A percentile compares a stretch with the other conserved stretches of the same genome.
These are phyloP conservation scores for Dalbergia cochinchinensis DNA, from an alignment of 306 rosid species.

Conservation along the genomic window DNA sequence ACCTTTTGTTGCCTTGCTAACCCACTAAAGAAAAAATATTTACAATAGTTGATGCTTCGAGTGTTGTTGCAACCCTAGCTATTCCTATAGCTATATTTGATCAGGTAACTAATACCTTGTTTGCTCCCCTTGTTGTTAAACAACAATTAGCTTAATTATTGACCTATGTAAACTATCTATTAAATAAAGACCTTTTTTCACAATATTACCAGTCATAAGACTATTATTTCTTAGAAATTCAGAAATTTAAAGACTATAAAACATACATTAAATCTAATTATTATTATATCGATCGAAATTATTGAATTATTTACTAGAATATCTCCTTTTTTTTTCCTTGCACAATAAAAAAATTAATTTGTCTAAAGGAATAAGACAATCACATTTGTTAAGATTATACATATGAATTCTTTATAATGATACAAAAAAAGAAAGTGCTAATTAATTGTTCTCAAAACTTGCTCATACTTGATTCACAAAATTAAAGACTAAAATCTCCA, in stretches of 20 bases:
- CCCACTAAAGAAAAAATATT: conserved; percentile 90
- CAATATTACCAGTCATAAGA: neutral
- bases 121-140: neutral
- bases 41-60: conserved; percentile 78
- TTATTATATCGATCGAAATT: neutral
- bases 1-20: conserved; percentile 74
- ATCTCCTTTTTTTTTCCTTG: too few relatives aligned
- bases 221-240: too few relatives aligned
- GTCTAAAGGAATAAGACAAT: neutral
- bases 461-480: neutral
- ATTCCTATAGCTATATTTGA: conserved; percentile 24
- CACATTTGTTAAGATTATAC: neutral
- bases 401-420: neutral
- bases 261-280: neutral
- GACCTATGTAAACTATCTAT: neutral
- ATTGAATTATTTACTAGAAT: neutral
- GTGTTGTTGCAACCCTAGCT: conserved; percentile 83
- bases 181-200: neutral
- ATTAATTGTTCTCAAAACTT: neutral
- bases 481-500: neutral
- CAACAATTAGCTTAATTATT: neutral
- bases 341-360: neutral
- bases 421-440: neutral
- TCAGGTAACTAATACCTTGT: too few relatives aligned
- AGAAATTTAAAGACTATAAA: neutral